Evolutionary conservation across 441 rosid species (phyloP), one percentile per base, ranked within the genome.

Genomic region (California macrophylla): DNA sequence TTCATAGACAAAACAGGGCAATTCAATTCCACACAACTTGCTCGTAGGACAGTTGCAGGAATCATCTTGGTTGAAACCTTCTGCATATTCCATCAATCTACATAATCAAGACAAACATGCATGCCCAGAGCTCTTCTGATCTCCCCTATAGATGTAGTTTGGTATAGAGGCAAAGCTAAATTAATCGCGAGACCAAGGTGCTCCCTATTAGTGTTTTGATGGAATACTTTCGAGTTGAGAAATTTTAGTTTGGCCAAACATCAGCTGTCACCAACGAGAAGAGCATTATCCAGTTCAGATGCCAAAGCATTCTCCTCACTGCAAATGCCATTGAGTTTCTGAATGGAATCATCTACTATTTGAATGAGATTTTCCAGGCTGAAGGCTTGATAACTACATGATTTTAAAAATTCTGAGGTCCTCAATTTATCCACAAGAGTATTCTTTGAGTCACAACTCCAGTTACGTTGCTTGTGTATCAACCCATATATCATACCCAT

Each of bases 291-390:
- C 13, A 70, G 34, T 40, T 28, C 30, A 60, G 77, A 23, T 13
- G 25, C 34, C 67, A 52, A 78, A 69, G 58, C 36, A 16, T 63
- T 63, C 69, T 75, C 74, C 34, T 66, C 72, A 12, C 34, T 18
- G 34, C 71, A 72, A 21, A 34, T 28, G 38, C 58, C 70, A 62
- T 75, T 47, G 24, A 77, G 71, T 75, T 79, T 73, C 21, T 62
- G 38, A 62, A 54, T 21, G 69, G 68, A 45, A 77, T 40, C 45
- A 68, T 83, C 85, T 61, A 81, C 76, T 64, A 85, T 77, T 26
- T 79, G 69, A 71, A 85, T 75, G 69, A 90, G 84, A 71, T 84
- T 87, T 34, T 85, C 77, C 29, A 83, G 76, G 70, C 77, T 75
- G 32, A 77, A 62, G 58, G 83, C 68, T 6, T 72, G 79, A 69